These are phyloP conservation scores for Calonectria hongkongensis DNA, from an alignment of 2,329 filamentous ascomycete species.

Conservation along the genomic window DNA sequence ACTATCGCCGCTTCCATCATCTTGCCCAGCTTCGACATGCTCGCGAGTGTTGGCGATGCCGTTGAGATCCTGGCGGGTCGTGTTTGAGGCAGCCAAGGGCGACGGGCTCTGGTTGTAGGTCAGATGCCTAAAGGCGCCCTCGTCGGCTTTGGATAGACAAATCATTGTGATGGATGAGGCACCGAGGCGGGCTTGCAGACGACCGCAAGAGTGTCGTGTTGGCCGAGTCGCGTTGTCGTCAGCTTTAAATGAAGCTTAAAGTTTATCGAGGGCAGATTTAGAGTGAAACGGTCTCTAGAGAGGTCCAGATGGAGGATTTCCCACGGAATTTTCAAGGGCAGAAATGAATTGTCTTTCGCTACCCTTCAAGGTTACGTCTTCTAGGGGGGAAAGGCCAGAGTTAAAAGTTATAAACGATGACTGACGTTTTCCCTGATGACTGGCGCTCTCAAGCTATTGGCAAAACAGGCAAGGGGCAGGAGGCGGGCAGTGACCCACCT, in stretches of 20 bases:
- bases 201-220: constrained; percentile 18
- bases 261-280: constrained; percentile 1
- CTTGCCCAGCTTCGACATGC: constrained; percentile 61
- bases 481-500: constrained; percentile 43
- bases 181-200: not conserved
- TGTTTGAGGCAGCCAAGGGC: constrained; percentile 67
- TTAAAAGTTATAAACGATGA: constrained; percentile 19
- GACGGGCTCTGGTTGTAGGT: constrained; percentile 74
- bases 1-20: constrained; percentile 56
- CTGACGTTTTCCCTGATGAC: constrained; percentile 29
- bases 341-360: not conserved
- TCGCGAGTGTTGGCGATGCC: constrained; percentile 72
- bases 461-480: constrained; percentile 31
- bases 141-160: constrained; percentile 73
- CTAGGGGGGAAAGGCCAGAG: not conserved
- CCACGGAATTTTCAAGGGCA: not conserved
- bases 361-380: not conserved
- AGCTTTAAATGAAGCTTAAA: not conserved
- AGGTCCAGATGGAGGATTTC: not conserved
- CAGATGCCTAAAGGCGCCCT: constrained; percentile 67
- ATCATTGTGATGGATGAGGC: constrained; percentile 64
- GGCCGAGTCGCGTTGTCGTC: constrained; percentile 31
- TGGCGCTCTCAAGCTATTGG: constrained; percentile 7
- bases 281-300: not conserved
- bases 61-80: constrained; percentile 73